Evolutionary conservation across 148 eudicot species (phyloP).

Genomic region (Mesembryanthemum crystallinum): DNA sequence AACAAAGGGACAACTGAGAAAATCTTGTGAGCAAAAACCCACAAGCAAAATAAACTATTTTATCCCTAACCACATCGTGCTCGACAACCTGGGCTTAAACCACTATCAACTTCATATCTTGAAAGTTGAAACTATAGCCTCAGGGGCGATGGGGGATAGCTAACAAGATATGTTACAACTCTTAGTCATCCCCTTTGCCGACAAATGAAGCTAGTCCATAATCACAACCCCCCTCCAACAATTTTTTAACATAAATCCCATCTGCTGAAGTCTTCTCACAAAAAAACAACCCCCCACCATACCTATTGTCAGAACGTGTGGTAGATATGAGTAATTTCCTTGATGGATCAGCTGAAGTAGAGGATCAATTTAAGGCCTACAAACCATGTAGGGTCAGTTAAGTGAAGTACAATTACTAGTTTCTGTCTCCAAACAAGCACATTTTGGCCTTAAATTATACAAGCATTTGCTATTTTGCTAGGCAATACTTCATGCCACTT

Average conservation of each 20-base stretch:
- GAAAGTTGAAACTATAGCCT: no score
- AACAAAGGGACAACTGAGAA: no score
- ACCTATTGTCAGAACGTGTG: neutral
- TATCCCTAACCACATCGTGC: no score
- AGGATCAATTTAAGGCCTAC: neutral
- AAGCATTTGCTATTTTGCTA: neutral
- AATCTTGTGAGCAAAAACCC: no score
- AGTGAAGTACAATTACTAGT: neutral
- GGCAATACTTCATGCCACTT: no score
- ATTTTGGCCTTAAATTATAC: neutral
- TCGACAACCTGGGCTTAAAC: no score
- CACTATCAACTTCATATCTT: no score
- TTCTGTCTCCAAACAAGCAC: neutral
- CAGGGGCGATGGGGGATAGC: neutral
- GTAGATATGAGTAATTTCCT: neutral
- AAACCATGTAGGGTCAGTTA: neutral
- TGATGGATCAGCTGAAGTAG: neutral
- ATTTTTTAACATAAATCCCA: neutral
- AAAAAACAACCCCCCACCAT: neutral
- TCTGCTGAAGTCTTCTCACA: neutral
- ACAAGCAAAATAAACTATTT: no score
- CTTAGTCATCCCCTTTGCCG: neutral
- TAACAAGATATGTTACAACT: neutral
- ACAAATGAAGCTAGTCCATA: neutral
- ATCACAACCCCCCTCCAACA: neutral